A percentile compares a stretch with the other conserved stretches of the same genome.
Conservation (phyloP, 805 yeast genomes). For the Ogataea ganodermae region DNA sequence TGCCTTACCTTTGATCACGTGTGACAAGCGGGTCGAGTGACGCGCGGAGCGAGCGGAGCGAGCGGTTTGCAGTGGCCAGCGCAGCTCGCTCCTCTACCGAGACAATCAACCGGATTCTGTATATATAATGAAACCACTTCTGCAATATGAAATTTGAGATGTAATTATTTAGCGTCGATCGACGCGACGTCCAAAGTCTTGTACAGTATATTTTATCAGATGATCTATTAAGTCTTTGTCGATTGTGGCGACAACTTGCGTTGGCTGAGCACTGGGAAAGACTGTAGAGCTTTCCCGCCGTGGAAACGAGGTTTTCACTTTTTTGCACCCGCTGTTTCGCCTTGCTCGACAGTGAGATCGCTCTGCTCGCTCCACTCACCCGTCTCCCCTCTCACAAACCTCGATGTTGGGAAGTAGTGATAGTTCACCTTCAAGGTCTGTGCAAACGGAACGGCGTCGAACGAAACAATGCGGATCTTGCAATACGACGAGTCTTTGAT, state of each 20-base stretch:
- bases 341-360: constrained; percentile 10
- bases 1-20: constrained; percentile 44
- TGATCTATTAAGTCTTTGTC: too few species aligned
- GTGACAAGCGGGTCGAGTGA: constrained; percentile 3
- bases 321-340: background rate
- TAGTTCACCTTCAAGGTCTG: constrained; percentile 82
- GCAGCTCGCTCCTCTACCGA: too few species aligned
- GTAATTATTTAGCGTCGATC: too few species aligned
- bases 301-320: too few species aligned
- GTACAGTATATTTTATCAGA: too few species aligned
- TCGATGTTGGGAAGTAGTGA: constrained; percentile 82
- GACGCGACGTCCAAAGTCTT: too few species aligned
- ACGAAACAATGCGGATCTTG: constrained; percentile 76
- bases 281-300: too few species aligned
- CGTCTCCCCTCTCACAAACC: constrained; percentile 51
- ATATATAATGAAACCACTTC: constrained; percentile 5
- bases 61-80: background rate
- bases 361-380: constrained; percentile 56
- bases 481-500: constrained; percentile 82
- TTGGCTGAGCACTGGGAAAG: too few species aligned
- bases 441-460: constrained; percentile 86
- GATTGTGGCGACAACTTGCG: too few species aligned
- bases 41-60: background rate
- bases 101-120: background rate
- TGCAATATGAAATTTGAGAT: too few species aligned